Evolutionary conservation across 2,329 filamentous ascomycete genomes (phyloP).

Genomic region (Xylaria sp.): DNA sequence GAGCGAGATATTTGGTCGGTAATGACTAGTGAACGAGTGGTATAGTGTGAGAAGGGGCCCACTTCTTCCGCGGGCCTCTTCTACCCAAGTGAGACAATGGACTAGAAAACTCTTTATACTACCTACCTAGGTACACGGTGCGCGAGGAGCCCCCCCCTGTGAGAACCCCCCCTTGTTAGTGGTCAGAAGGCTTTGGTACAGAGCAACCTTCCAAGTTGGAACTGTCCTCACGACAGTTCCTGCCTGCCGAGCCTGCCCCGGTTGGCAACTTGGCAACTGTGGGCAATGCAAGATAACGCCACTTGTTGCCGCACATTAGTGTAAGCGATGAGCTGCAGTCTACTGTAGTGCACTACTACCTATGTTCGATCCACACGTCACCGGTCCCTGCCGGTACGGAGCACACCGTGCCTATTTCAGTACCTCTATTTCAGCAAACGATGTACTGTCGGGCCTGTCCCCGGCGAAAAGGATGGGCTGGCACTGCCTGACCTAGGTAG

Average conservation of each 20-base stretch:
- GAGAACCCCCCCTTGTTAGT: constrained; percentile 5
- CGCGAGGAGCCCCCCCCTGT: constrained; percentile 16
- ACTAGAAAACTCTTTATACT: constrained; percentile 3
- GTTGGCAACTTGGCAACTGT: background rate
- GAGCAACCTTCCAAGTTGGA: too few relatives aligned
- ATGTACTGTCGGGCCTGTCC: constrained; percentile 11
- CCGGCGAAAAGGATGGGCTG: background rate
- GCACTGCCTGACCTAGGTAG: too few relatives aligned
- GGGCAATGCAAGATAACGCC: constrained; percentile 24
- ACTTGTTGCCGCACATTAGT: constrained; percentile 20
- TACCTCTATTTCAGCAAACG: background rate
- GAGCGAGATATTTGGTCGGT: constrained; percentile 20
- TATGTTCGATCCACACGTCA: constrained; percentile 6
- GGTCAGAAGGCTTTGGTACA: background rate
- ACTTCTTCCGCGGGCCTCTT: constrained; percentile 25
- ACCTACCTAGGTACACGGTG: background rate
- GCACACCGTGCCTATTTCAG: background rate
- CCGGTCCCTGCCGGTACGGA: background rate
- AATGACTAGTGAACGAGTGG: constrained; percentile 4
- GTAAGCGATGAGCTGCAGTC: constrained; percentile 19
- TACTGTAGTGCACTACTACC: constrained; percentile 2
- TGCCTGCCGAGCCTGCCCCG: background rate
- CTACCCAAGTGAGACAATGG: constrained; percentile 16
- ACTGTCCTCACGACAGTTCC: background rate
- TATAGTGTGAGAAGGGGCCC: constrained; percentile 5